Base-by-base conservation (phyloP, 176 grass and related monocot species). In the Bromus sterilis region DNA sequence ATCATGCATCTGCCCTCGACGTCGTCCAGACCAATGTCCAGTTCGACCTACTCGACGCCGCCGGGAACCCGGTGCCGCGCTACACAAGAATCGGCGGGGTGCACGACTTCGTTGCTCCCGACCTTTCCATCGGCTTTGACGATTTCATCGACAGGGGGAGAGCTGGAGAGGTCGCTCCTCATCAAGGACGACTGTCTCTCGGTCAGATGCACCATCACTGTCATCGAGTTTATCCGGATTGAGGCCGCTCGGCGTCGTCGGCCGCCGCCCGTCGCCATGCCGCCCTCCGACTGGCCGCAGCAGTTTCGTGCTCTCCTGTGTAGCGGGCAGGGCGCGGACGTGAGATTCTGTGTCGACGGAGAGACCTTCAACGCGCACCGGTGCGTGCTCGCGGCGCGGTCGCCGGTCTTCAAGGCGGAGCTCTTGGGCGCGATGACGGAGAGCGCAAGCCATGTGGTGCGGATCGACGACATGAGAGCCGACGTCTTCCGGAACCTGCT, bases 341-440 rank as follows among this genome's bases (percentile, higher is more conserved):
- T 84, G 33, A 77, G 48, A 26, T 90, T 90, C 59, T 39, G 56
- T 2, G 88, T 90, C 4, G 71, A 30, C 15, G 88, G 83, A 4
- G 63, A 86, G 62, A 82, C 24, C 3, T 82, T 86, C 76, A 5
- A n/a, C 13, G 83, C 88, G 4, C 88, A 90, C 18, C 49, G 65
- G 14, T 41, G 3, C 12, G 25, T 77, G 13, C 26, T 90, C 23
- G 83, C 83, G 3, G 86, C 79, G 58, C 43, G 43, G 43, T 46
- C 43, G 9, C 43, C 43, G 43, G 43, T 46, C 14, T 46, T 46
- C 14, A 46, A 11, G 43, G 43, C 14, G 43, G 43, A 16, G 13
- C 43, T 46, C 11, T 46, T 46, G 1, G 43, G 43, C 14, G 43
- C 43, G 4, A 46, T 46, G 43, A 46, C 4, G 43, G 43, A 46